Base-by-base conservation (phyloP, 805 yeast species). In the Starmerella roubikii region DNA sequence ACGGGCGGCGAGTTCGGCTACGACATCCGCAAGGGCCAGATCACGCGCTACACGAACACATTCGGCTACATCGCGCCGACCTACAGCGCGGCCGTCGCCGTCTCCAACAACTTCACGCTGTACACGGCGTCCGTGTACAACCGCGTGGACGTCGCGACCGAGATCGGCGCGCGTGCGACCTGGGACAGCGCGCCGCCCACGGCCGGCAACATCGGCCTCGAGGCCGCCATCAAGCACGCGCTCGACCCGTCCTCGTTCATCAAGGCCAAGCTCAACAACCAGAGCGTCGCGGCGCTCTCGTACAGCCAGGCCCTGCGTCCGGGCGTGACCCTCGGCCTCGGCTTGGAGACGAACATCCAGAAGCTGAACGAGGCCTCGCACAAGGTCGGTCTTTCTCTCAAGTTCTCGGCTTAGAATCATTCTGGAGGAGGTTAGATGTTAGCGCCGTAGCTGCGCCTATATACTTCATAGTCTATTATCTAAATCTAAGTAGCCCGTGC, bases 1-100 rank as follows among this genome's bases (percentile, higher is more conserved):
- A 88, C 88, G 54, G 98, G 98, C 68, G 93, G 86, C 53, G 94
- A 91, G 69, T 76, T 88, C 60, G 91, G 94, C 56, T 91, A 91
- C 72, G 97, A 91, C 69, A 83, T 91, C 60, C 71, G 82, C 54
- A 72, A 81, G 53, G 97, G 95, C 59, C 73, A 83, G 65, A 78
- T 91, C 61, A 81, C 94, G 66, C 82, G 82, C 66, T 85, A 85
- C 76, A 77, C 95, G 45, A 79, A 86, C 47, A 94, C 93, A 55
- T 69, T 82, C 55, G 97, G 96, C 60, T 91, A 84, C 80, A 69
- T 81, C 59, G 83, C 82, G 59, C 80, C 86, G 52, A 71, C 76
- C 56, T 88, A 85, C 76, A 71, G 93, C 47, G 74, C 84, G 45
- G 82, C 94, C 49, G 74, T 85, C 51, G 70, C 83, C 50, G 82